phyloP scores from a whole-genome alignment of 257 asterid species.

The Pogostemon cablin region DNA sequence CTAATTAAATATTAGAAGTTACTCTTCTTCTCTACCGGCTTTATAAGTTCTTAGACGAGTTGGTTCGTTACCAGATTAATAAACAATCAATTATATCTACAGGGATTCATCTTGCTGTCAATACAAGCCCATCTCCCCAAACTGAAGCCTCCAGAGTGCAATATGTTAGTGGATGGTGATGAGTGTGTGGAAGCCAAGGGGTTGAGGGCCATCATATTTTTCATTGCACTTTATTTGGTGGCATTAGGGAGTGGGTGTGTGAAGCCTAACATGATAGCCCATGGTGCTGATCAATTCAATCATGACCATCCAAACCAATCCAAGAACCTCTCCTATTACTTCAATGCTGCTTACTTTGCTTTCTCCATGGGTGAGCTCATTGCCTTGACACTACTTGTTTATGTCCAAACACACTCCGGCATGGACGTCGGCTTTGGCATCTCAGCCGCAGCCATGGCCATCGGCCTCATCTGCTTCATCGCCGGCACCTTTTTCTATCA shows the following conservation, averaged over 20 bases:
- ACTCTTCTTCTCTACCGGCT: no score
- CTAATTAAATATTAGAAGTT: no score
- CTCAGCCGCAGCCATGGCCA: constrained; percentile 89
- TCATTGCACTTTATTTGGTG: constrained; percentile 78
- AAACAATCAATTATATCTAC: neutral
- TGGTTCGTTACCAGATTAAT: no score
- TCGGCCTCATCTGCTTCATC: constrained; percentile 70
- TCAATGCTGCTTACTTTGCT: constrained; percentile 92
- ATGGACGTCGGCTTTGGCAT: constrained; percentile 92
- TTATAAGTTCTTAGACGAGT: no score
- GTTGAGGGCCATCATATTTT: constrained; percentile 61
- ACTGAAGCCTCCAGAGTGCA: constrained; percentile 81
- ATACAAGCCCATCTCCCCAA: constrained; percentile 96
- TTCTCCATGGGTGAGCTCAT: constrained; percentile 83
- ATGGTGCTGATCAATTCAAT: constrained; percentile 88
- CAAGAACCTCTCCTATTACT: constrained; percentile 75
- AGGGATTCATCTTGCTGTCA: constrained; percentile 90
- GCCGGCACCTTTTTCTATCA: constrained; percentile 56
- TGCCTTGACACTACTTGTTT: constrained; percentile 79
- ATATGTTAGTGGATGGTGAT: constrained; percentile 37
- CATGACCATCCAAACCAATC: constrained; percentile 51
- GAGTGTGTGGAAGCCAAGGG: constrained; percentile 74
- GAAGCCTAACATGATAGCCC: constrained; percentile 94
- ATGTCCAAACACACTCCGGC: constrained; percentile 94
- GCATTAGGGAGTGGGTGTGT: constrained; percentile 97